Evolutionary conservation across 2,329 filamentous ascomycete species (phyloP).

Genomic region (Cladosporium phlei): DNA sequence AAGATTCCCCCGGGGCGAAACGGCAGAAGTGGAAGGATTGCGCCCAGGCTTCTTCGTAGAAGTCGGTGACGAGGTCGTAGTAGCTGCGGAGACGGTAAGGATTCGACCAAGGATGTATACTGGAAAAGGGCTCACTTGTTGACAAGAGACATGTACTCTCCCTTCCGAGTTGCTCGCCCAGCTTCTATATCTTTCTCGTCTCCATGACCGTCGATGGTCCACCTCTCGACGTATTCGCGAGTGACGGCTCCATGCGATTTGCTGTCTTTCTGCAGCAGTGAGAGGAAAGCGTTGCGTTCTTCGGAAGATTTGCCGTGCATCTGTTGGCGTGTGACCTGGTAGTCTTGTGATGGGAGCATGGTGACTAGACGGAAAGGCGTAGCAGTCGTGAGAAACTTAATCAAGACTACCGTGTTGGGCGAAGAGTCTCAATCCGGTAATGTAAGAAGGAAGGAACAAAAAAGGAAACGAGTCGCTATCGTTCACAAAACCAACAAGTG

Average conservation of each 20-base stretch:
- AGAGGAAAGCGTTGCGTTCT: conserved; percentile 61
- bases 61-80: conserved; percentile 93
- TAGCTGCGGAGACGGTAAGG: conserved; percentile 46
- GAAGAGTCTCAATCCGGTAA: too few species aligned
- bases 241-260: conserved; percentile 65
- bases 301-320: conserved; percentile 65
- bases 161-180: conserved; percentile 72
- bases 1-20: conserved; percentile 74
- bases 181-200: conserved; percentile 85
- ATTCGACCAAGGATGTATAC: not conserved
- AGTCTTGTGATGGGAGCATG: conserved; percentile 10
- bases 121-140: not conserved
- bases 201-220: conserved; percentile 77
- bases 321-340: conserved; percentile 34
- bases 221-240: conserved; percentile 69
- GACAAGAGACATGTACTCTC: conserved; percentile 27
- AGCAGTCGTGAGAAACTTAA: too few species aligned
- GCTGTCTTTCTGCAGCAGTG: conserved; percentile 84
- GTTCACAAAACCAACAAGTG: too few species aligned
- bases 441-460: too few species aligned
- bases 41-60: conserved; percentile 94
- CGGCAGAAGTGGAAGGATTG: conserved; percentile 93
- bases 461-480: too few species aligned
- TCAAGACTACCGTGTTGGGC: too few species aligned
- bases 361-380: too few species aligned